These are phyloP conservation scores for Sicyos edulis DNA, from an alignment of 306 rosid species.

Conservation along the genomic window DNA sequence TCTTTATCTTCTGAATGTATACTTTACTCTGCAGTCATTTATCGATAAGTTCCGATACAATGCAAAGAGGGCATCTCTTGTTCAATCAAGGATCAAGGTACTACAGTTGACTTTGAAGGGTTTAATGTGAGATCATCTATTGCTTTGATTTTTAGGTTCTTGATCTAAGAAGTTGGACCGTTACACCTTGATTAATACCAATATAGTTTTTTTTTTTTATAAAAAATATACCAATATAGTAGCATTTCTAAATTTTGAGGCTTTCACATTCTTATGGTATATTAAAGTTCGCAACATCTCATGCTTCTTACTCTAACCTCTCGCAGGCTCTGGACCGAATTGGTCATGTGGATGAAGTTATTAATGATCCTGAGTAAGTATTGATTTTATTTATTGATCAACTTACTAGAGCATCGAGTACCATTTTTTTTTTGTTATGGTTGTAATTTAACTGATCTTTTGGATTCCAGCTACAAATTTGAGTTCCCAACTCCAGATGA, in stretches of 20 bases:
- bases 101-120: neutral
- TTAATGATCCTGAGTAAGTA: conserved; percentile 96
- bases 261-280: neutral
- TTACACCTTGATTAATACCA: neutral
- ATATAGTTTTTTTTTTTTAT: neutral
- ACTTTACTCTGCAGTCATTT: conserved; percentile 52
- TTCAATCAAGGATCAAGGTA: conserved; percentile 99
- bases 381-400: conserved; percentile 21
- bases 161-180: neutral
- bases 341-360: conserved; percentile 84
- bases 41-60: conserved; percentile 96
- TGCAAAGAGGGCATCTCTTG: conserved; percentile 98
- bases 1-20: neutral
- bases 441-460: conserved; percentile 12
- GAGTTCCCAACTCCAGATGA: conserved; percentile 99
- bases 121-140: neutral
- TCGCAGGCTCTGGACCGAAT: conserved; percentile 83
- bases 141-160: conserved; percentile 2
- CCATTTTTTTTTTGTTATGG: neutral
- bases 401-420: neutral
- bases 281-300: neutral
- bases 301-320: neutral
- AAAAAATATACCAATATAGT: neutral
- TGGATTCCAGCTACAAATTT: conserved; percentile 78
- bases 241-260: neutral